Evolutionary conservation across 371 early-diverging fungal species (phyloP).

Genomic region (Rhizopus arrhizus): DNA sequence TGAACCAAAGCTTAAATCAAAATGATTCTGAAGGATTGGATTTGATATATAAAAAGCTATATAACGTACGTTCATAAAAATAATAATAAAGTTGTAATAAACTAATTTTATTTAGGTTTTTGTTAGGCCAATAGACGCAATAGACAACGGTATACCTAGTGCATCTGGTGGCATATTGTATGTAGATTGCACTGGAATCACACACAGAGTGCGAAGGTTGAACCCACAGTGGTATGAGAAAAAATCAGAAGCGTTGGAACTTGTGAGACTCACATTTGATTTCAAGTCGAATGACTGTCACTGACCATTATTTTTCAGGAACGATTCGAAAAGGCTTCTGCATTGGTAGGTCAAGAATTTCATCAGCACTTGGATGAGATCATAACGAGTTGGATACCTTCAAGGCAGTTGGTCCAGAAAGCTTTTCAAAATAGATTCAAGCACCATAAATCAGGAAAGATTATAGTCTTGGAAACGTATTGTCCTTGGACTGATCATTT

Average conservation of each 20-base stretch:
- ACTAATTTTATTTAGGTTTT: background rate
- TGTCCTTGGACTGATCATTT: constrained; percentile 15
- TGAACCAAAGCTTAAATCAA: background rate
- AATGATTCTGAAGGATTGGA: background rate
- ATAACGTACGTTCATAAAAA: background rate
- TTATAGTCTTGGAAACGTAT: background rate
- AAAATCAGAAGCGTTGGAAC: background rate
- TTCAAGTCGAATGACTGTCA: background rate
- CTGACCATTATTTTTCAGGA: background rate
- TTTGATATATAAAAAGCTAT: background rate
- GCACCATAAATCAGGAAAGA: constrained; percentile 9
- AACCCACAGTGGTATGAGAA: constrained; percentile 10
- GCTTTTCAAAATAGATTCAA: constrained; percentile 4
- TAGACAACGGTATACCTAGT: constrained; percentile 9
- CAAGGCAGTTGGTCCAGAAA: constrained; percentile 1
- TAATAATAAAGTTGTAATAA: background rate
- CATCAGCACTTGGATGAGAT: background rate
- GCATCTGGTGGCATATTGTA: background rate
- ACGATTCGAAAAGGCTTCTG: constrained; percentile 15
- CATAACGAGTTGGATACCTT: constrained; percentile 4
- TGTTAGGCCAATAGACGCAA: constrained; percentile 8
- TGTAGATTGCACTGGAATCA: constrained; percentile 7
- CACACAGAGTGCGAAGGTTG: constrained; percentile 3
- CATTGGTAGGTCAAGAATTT: constrained; percentile 9
- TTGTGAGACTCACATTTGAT: background rate